Conservation (phyloP, 2,329 filamentous ascomycete genomes). For the Epichloe bromicola region DNA sequence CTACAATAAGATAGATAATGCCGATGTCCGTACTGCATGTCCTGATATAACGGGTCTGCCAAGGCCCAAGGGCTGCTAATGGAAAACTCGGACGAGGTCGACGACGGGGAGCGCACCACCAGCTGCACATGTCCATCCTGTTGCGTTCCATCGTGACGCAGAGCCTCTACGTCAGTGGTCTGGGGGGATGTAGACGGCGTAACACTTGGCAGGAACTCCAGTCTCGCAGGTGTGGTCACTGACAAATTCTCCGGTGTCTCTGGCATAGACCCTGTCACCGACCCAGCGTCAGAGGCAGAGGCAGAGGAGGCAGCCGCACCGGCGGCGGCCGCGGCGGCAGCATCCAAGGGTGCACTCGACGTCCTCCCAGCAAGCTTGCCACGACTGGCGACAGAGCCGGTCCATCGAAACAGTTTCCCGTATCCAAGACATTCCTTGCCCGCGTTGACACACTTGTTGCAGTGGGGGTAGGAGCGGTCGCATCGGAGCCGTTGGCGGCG, state of each 20-base stretch:
- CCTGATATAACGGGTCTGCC: conserved; percentile 34
- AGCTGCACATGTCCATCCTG: conserved; percentile 16
- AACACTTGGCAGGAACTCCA: background rate
- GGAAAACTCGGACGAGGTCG: conserved; percentile 9
- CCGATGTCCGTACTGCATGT: conserved; percentile 34
- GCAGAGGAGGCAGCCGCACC: background rate
- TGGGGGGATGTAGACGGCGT: conserved; percentile 5
- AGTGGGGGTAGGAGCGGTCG: conserved; percentile 36
- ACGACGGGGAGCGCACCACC: conserved; percentile 10
- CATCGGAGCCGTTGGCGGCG: conserved; percentile 39
- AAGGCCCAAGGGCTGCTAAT: conserved; percentile 23
- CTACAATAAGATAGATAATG: conserved; percentile 30
- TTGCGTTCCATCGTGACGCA: background rate
- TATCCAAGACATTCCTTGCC: conserved; percentile 41
- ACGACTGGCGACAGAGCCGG: conserved; percentile 30
- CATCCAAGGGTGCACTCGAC: conserved; percentile 18
- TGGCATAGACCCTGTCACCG: conserved; percentile 1
- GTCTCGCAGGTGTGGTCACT: background rate
- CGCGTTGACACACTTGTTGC: conserved; percentile 35
- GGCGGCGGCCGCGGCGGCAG: background rate
- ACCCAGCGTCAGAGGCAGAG: background rate
- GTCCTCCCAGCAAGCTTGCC: conserved; percentile 29
- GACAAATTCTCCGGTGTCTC: conserved; percentile 7
- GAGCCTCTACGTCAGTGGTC: background rate
- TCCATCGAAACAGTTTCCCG: conserved; percentile 40